Percentiles rank a stretch among this genome's conserved stretches.
phyloP scores from a whole-genome alignment of 2,329 filamentous ascomycete genomes.

The Colletotrichum kahawae region DNA sequence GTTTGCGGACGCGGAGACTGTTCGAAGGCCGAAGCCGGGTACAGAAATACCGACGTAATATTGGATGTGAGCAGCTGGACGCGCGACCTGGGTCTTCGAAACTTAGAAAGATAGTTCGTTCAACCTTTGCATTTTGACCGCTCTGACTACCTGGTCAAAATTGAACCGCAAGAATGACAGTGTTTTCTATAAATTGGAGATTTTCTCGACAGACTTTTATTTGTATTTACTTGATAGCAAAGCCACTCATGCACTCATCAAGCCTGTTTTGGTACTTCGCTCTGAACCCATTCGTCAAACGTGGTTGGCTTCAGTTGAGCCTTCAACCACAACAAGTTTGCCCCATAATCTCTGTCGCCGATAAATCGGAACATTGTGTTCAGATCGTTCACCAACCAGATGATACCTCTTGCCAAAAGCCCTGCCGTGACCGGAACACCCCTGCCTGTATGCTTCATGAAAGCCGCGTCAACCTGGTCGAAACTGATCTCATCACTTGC shows the following conservation, averaged over 20 bases:
- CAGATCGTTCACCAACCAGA: not conserved
- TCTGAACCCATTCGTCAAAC: not conserved
- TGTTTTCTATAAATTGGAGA: not conserved
- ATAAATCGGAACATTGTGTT: not conserved
- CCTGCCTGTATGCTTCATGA: not conserved
- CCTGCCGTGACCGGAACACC: not conserved
- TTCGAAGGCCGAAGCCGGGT: not conserved
- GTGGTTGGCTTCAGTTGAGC: not conserved
- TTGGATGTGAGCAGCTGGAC: not conserved
- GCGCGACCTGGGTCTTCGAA: not conserved
- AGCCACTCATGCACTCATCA: not conserved
- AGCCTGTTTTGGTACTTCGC: not conserved
- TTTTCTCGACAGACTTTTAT: not conserved
- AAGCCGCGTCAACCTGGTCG: constrained; percentile 17
- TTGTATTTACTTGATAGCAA: not conserved
- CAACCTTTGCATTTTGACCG: not conserved
- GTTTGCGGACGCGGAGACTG: not conserved
- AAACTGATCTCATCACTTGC: constrained; percentile 30
- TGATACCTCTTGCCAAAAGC: not conserved
- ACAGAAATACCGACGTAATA: not conserved
- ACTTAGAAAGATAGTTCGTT: not conserved
- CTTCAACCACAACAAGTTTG: not conserved
- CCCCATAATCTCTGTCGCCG: not conserved
- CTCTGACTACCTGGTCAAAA: not conserved
- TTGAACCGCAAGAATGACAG: not conserved